Conservation (phyloP, 495 filamentous ascomycete genomes). For the Xylaria grammica region DNA sequence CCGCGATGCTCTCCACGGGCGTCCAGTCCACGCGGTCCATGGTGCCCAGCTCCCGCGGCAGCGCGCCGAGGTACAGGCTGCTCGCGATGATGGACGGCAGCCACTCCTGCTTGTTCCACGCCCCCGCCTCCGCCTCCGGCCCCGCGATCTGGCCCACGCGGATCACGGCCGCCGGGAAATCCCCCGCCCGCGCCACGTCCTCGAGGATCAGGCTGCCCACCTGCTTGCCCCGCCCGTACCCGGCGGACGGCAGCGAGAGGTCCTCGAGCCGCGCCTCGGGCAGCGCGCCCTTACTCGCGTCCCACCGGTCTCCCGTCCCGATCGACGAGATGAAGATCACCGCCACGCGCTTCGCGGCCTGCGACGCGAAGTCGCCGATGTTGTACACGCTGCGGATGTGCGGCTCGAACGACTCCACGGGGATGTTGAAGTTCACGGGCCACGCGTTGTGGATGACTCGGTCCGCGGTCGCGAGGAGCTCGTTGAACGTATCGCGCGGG, state of each 20-base stretch:
- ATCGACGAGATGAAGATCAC: slow-evolving; percentile 63
- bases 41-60: slow-evolving; percentile 46
- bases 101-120: slow-evolving; percentile 65
- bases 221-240: slow-evolving; percentile 64
- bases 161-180: slow-evolving; percentile 51
- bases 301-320: slow-evolving; percentile 46
- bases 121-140: slow-evolving; percentile 44
- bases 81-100: slow-evolving; percentile 57
- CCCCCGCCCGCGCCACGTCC: slow-evolving; percentile 40
- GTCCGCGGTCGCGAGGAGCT: slow-evolving; percentile 45
- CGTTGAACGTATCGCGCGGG: slow-evolving; percentile 37
- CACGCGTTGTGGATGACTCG: slow-evolving; percentile 68
- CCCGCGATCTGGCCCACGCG: slow-evolving; percentile 66
- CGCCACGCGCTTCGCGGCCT: slow-evolving; percentile 49
- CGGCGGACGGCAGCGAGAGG: slow-evolving; percentile 42
- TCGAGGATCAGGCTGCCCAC: slow-evolving; percentile 58
- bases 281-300: slow-evolving; percentile 35
- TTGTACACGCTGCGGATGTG: slow-evolving; percentile 59
- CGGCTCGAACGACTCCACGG: slow-evolving; percentile 59
- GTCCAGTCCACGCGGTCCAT: slow-evolving; percentile 60
- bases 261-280: slow-evolving; percentile 55
- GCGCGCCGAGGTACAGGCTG: slow-evolving; percentile 45
- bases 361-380: slow-evolving; percentile 56
- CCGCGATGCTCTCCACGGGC: slow-evolving; percentile 52
- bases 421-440: slow-evolving; percentile 67